Evolutionary conservation across 306 rosid genomes (phyloP).

Genomic region (Cucumis hystrix): DNA sequence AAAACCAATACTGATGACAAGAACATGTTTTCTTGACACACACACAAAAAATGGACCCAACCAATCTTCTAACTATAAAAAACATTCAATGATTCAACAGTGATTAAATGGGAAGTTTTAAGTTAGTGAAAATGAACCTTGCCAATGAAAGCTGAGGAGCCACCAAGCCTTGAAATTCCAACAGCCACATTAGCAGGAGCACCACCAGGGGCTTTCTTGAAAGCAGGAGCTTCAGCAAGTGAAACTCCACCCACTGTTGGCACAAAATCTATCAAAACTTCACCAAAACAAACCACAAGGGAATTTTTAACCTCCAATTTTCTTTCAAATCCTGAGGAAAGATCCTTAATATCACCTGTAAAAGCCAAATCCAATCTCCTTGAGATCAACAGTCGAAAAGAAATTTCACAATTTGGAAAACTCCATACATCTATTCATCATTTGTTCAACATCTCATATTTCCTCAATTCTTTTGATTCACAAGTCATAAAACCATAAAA

Average conservation of each 20-base stretch:
- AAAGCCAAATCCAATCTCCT: constrained; percentile 5
- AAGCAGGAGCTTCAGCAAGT: constrained; percentile 88
- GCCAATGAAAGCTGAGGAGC: constrained; percentile 74
- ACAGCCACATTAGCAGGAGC: constrained; percentile 98
- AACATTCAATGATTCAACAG: not conserved
- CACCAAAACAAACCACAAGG: constrained; percentile 55
- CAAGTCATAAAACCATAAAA: not conserved
- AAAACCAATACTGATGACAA: not conserved
- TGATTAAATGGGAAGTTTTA: not conserved
- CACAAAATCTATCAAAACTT: constrained; percentile 54
- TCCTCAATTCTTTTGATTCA: not conserved
- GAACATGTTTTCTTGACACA: not conserved
- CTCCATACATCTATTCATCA: not conserved
- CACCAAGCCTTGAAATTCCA: constrained; percentile 69
- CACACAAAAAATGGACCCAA: not conserved
- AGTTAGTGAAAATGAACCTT: constrained; percentile 34
- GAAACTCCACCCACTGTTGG: constrained; percentile 84
- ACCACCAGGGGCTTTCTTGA: constrained; percentile 88
- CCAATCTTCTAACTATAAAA: not conserved
- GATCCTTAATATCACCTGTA: constrained; percentile 24
- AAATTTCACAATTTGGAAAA: not conserved
- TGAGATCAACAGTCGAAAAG: constrained; percentile 10
- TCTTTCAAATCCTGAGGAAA: constrained; percentile 4
- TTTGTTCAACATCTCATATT: not conserved
- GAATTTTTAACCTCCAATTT: constrained; percentile 17